Percentiles rank a stretch among this genome's conserved stretches.
phyloP scores from a whole-genome alignment of 1,284 basidiomycete species.

The Phylloporus gajari region DNA sequence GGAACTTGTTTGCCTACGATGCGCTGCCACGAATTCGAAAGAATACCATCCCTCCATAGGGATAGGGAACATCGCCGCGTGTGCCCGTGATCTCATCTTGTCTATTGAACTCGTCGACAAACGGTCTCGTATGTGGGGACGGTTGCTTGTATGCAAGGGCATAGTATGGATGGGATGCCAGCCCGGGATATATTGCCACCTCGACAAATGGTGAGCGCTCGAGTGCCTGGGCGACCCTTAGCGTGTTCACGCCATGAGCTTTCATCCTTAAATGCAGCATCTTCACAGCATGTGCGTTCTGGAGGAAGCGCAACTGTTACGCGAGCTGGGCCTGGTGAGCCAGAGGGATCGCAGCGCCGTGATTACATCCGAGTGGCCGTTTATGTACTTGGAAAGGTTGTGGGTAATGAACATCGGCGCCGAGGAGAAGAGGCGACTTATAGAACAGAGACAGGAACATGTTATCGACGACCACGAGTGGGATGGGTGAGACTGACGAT shows the following conservation, averaged over 20 bases:
- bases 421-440: conserved; percentile 86
- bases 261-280: conserved; percentile 94
- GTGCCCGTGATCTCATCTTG: conserved; percentile 41
- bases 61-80: conserved; percentile 71
- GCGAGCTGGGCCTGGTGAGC: conserved; percentile 60
- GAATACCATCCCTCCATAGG: conserved; percentile 87
- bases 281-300: conserved; percentile 94
- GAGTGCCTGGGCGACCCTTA: conserved; percentile 70
- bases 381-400: conserved; percentile 91
- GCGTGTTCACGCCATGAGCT: conserved; percentile 85
- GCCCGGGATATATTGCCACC: conserved; percentile 89
- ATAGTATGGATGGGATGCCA: too few relatives aligned
- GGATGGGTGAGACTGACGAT: conserved; percentile 70
- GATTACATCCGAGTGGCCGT: conserved; percentile 92
- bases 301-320: conserved; percentile 83
- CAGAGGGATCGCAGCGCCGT: conserved; percentile 85
- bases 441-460: conserved; percentile 95
- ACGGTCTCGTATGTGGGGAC: conserved; percentile 74
- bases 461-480: conserved; percentile 89
- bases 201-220: conserved; percentile 68
- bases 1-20: conserved; percentile 72
- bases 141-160: conserved; percentile 73
- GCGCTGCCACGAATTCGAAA: conserved; percentile 73
- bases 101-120: conserved; percentile 67
- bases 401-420: conserved; percentile 88